Evolutionary conservation across 768 basidiomycete genomes (phyloP), one percentile per base, ranked within the genome.

Genomic region (Hericium alpestre): DNA sequence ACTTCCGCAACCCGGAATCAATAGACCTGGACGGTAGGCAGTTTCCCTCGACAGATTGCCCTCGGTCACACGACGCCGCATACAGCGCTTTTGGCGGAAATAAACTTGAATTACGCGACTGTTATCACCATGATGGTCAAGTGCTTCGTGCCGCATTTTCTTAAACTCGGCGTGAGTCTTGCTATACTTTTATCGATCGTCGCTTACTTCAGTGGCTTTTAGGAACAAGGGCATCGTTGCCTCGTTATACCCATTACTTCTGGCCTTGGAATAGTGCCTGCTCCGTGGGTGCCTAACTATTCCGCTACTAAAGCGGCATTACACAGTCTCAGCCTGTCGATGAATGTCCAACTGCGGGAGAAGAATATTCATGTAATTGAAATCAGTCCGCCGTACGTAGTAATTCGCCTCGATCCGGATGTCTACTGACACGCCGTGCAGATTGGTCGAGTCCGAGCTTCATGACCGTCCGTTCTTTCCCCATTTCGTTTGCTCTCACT

Each of bases 371-470:
- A 78, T 49, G 77, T 84, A 6, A 67, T 79, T 20, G 83, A 84
- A 62, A 73, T 84, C 22, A 68, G 80, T 3, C 82, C 82, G 10
- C 82, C 83, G 78, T 83, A 56, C 64, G 79, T 72, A 11, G 6
- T 32, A 22, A 23, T 18, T n/a, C 20, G 6, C 38, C 12, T n/a
- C 38, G 41, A 39, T 43, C 22, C 32, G 37, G 20, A 18, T 61
- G 25, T 23, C 10, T 50, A 5, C 18, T 53, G 51, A 11, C 48
- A 38, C 53, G 25, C 43, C 18, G 10, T 10, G 9, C 54, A 82
- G 80, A 11, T 70, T 83, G 9, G 79, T 81, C 9, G 82, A 83
- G 66, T 82, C 80, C 3, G 82, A 83, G 61, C 69, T 83, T 32
- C 81, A 84, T 62, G 81, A 82, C 60, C 72, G 81, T 80, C 61